Evolutionary conservation across 1,139 yeast species (phyloP), one percentile per base, ranked within the genome.

Genomic region (Tardiomyces digboiensis): DNA sequence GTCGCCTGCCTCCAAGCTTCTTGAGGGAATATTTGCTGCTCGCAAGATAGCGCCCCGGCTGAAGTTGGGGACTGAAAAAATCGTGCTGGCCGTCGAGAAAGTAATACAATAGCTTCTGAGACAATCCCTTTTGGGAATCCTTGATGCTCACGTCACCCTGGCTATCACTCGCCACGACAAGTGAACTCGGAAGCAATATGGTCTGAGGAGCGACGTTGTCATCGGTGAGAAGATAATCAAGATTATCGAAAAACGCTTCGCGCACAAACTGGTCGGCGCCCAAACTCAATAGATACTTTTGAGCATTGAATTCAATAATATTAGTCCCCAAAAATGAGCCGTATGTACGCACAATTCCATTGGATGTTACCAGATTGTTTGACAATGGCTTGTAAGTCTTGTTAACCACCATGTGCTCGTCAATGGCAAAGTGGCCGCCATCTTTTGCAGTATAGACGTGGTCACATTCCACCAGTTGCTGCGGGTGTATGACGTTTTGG

Each of bases 211-310:
- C 29, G 0, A 66, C 55, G 0, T 67, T 52, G 3, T 73, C 52
- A 44, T 83, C 80, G 47, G 80, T 81, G 18, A 89, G 72, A 42
- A 85, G 64, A 38, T 70, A 50, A 2, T 68, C 64, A 20, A 87
- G 64, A n/a, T 75, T 71, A 48, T 91, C 73, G 49, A 85, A 77
- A 42, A 76, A 67, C 19, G 87, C 56, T 56, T 87, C 96, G 19
- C 75, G 72, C 2, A 84, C 93, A 59, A 86, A 80, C 23, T 70
- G 70, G 1, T 81, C 70, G 42, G 78, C 80, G 47, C 78, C 80
- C 46, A 88, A 63, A 0, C 95, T 96, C 53, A 75, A 72, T 7
- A 89, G 65, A 43, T 84, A 78, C 57, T 82, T 87, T 51, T 82
- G 72, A 1, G 63, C 53, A 77, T 76, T 63, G 84, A 77, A 0